These are phyloP conservation scores for Aspergillus tubingensis DNA, from an alignment of 2,329 filamentous ascomycete genomes.

Conservation along the genomic window DNA sequence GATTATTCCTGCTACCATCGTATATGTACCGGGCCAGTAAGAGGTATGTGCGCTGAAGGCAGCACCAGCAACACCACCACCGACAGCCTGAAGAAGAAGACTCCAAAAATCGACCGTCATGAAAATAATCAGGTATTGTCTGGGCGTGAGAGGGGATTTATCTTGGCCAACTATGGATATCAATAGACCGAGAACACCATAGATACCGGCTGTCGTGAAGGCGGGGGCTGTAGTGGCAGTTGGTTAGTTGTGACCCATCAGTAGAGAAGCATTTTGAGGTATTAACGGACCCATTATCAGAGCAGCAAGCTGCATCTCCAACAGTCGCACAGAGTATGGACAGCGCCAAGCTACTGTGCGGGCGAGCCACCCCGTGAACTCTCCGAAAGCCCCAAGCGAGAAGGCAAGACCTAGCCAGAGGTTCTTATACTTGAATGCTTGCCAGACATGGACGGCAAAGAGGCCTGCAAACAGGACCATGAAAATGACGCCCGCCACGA, in stretches of 20 bases:
- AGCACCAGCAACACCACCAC: constrained; percentile 47
- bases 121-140: constrained; percentile 42
- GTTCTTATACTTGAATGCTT: background rate
- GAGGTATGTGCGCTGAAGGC: constrained; percentile 22
- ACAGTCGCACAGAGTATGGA: constrained; percentile 6
- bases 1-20: constrained; percentile 51
- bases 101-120: constrained; percentile 50
- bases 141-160: constrained; percentile 37
- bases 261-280: too few relatives aligned
- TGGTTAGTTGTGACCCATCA: too few relatives aligned
- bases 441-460: constrained; percentile 8
- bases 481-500: constrained; percentile 8
- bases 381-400: constrained; percentile 4
- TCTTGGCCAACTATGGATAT: constrained; percentile 18
- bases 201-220: constrained; percentile 38
- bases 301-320: constrained; percentile 23
- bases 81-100: constrained; percentile 50
- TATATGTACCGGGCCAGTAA: constrained; percentile 36
- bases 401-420: background rate
- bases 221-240: too few relatives aligned
- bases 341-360: constrained; percentile 2
- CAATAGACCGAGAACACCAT: constrained; percentile 43
- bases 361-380: constrained; percentile 7
- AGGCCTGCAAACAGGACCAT: background rate
- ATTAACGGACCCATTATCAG: constrained; percentile 21